These are phyloP conservation scores for Populus pruinosa DNA, from an alignment of 345 rosid genomes.

Conservation along the genomic window DNA sequence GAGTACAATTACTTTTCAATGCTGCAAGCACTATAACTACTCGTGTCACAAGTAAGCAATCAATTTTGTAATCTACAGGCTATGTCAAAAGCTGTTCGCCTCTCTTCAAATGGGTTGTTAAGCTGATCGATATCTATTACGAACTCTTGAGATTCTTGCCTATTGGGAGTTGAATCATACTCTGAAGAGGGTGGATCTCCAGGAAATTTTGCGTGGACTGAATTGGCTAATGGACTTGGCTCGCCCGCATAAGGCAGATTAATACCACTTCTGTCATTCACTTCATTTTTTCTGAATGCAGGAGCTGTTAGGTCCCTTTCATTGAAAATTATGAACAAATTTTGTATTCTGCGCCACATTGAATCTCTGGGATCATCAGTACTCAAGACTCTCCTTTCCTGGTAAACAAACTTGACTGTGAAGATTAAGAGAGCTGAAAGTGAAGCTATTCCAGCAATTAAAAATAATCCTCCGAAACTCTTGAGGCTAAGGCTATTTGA, in stretches of 20 bases:
- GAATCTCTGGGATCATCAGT: background rate
- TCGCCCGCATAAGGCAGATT: background rate
- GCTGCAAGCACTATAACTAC: background rate
- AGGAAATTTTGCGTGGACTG: background rate
- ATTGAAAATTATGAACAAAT: constrained; percentile 6
- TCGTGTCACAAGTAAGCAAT: background rate
- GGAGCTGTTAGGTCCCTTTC: constrained; percentile 1
- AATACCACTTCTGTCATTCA: background rate
- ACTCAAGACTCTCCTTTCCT: background rate
- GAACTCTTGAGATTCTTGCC: background rate
- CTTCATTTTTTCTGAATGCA: background rate
- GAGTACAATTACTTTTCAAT: background rate
- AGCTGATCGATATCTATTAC: background rate
- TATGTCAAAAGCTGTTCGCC: background rate
- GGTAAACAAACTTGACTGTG: background rate
- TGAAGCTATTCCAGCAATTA: constrained; percentile 16
- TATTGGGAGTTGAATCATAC: background rate
- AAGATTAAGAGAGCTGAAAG: background rate
- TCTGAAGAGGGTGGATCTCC: background rate
- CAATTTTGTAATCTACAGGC: background rate
- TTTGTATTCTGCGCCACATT: background rate
- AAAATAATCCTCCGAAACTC: constrained; percentile 16
- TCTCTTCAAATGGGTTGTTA: background rate
- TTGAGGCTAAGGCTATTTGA: background rate
- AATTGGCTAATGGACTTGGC: background rate